Conservation (phyloP, 2,329 filamentous ascomycete genomes). For the Paracorniculantispora psalliotae region DNA sequence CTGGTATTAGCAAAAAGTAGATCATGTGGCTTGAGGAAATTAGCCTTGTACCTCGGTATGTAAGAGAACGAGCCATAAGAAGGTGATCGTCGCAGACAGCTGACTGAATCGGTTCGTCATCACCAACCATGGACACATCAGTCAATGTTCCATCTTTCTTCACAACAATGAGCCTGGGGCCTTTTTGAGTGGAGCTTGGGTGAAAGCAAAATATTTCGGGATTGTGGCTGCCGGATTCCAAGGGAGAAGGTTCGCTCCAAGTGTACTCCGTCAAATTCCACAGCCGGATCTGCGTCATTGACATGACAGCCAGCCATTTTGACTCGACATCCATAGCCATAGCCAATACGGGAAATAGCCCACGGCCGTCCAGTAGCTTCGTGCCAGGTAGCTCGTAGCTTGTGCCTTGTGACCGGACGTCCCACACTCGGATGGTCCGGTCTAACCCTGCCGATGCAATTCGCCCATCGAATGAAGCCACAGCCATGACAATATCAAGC, state of each 20-base stretch:
- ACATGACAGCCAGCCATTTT: constrained; percentile 62
- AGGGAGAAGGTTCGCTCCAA: constrained; percentile 50
- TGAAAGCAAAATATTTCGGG: constrained; percentile 62
- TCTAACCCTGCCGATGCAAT: constrained; percentile 68
- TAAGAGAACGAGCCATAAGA: constrained; percentile 42
- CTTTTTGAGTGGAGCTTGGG: constrained; percentile 29
- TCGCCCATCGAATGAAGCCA: constrained; percentile 57
- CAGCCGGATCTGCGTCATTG: constrained; percentile 51
- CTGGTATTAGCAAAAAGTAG: constrained; percentile 18
- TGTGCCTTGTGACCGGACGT: constrained; percentile 42
- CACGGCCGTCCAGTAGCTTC: constrained; percentile 32
- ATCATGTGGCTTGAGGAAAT: too few species aligned
- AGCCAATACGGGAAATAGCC: constrained; percentile 56
- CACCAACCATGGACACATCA: constrained; percentile 31
- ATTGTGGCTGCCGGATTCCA: constrained; percentile 49
- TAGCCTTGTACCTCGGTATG: constrained; percentile 37
- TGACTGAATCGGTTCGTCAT: constrained; percentile 42
- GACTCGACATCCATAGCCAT: constrained; percentile 61
- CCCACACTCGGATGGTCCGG: constrained; percentile 62
- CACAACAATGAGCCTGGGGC: constrained; percentile 54
- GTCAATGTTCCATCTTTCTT: constrained; percentile 59
- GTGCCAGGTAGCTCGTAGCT: constrained; percentile 39
- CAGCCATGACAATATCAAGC: constrained; percentile 64
- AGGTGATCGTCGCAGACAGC: constrained; percentile 49
- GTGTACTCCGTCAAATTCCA: constrained; percentile 57